These are phyloP conservation scores for Oryza glumipatula DNA, from an alignment of 176 grass and related monocot species.

Conservation along the genomic window DNA sequence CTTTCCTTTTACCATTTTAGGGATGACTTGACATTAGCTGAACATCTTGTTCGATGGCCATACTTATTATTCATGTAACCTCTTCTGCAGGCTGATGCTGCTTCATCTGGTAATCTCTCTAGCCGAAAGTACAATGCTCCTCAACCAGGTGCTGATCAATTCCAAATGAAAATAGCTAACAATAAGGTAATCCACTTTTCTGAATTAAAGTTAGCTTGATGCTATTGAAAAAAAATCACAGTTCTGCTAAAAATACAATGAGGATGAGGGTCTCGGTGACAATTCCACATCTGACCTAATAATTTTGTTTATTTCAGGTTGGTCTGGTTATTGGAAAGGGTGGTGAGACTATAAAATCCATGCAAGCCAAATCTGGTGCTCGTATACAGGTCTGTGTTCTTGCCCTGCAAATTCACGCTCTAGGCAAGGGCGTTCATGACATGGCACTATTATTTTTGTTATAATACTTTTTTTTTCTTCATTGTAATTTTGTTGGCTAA, in stretches of 20 bases:
- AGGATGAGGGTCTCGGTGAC: neutral
- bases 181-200: conserved; percentile 64
- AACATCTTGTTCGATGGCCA: neutral
- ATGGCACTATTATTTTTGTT: neutral
- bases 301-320: conserved; percentile 51
- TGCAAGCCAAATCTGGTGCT: conserved; percentile 90
- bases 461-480: neutral
- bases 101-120: conserved; percentile 59
- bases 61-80: conserved; percentile 24
- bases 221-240: neutral
- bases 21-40: neutral
- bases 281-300: neutral
- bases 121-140: conserved; percentile 52
- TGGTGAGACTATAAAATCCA: conserved; percentile 93
- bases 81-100: conserved; percentile 74
- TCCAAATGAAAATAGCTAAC: conserved; percentile 90
- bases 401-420: neutral
- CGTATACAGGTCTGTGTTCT: conserved; percentile 77
- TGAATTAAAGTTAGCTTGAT: neutral
- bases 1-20: neutral
- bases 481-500: conserved; percentile 1
- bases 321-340: conserved; percentile 96
- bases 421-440: neutral
- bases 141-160: conserved; percentile 76
- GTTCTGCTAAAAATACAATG: neutral